phyloP scores from a whole-genome alignment of 2,329 filamentous ascomycete species.

The Pestalotiopsis sp. region DNA sequence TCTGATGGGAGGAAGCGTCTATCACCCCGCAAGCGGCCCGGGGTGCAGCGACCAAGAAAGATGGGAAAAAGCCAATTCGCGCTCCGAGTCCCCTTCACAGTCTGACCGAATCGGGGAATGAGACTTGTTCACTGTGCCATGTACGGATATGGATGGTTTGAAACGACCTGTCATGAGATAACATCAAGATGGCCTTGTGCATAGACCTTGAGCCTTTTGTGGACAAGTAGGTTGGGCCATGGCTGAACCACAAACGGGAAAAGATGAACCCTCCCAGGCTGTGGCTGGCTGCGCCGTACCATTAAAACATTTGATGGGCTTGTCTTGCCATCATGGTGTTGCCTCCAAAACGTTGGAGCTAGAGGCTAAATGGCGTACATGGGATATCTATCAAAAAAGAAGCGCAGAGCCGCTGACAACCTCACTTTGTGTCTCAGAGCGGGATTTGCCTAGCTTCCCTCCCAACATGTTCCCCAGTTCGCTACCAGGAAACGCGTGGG shows the following conservation, averaged over 20 bases:
- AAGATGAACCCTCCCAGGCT: neutral
- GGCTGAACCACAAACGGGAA: neutral
- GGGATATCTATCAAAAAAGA: neutral
- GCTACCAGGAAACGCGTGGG: neutral
- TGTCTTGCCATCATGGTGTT: neutral
- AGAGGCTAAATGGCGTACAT: neutral
- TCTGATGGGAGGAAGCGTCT: neutral
- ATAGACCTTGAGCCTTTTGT: neutral
- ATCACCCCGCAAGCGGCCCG: neutral
- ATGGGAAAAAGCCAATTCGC: neutral
- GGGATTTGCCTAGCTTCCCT: conserved; percentile 4
- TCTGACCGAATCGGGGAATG: neutral
- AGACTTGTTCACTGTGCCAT: neutral
- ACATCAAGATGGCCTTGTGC: neutral
- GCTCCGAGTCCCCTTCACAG: neutral
- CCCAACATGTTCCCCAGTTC: neutral
- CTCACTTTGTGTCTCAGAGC: neutral
- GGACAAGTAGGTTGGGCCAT: conserved; percentile 5
- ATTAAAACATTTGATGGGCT: neutral
- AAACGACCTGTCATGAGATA: conserved; percentile 1
- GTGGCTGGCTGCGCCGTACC: no score
- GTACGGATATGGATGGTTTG: neutral
- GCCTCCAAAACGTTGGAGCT: neutral
- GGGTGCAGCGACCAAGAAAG: neutral
- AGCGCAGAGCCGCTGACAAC: neutral